phyloP scores from a whole-genome alignment of 2,329 filamentous ascomycete species.

The Fusarium vanettenii region DNA sequence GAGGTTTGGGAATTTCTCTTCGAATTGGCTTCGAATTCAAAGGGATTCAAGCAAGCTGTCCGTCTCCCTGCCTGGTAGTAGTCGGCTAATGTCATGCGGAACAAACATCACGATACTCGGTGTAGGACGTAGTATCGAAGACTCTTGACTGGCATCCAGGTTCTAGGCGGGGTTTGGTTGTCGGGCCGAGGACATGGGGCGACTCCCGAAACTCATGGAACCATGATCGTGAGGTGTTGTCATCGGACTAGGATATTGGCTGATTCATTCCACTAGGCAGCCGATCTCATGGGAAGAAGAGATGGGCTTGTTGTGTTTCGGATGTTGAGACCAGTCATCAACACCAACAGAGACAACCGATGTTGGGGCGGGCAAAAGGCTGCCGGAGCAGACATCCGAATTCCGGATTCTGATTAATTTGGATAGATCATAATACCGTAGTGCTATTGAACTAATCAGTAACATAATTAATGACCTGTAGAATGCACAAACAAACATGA shows the following conservation, averaged over 20 bases:
- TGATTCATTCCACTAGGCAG: neutral
- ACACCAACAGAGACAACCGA: neutral
- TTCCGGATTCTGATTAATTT: neutral
- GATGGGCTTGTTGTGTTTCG: neutral
- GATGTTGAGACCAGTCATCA: neutral
- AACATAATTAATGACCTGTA: neutral
- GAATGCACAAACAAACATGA: neutral
- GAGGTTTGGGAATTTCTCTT: neutral
- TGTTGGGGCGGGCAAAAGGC: neutral
- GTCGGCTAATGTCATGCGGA: neutral
- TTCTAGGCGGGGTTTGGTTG: neutral
- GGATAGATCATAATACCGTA: neutral
- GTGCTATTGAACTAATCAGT: neutral
- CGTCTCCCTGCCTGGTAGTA: neutral
- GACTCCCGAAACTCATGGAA: neutral
- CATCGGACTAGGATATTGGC: neutral
- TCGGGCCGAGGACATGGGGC: constrained; percentile 10
- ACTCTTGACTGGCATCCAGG: neutral
- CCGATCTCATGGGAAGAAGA: neutral
- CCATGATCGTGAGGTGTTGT: neutral
- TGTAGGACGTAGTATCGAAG: neutral
- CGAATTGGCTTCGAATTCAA: neutral
- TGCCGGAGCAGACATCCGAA: neutral
- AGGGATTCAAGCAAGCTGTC: no score
- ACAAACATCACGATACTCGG: neutral